Evolutionary conservation across 108 stramenopile species (phyloP), one percentile per base, ranked within the genome.

Genomic region (Cyclotella atomus): DNA sequence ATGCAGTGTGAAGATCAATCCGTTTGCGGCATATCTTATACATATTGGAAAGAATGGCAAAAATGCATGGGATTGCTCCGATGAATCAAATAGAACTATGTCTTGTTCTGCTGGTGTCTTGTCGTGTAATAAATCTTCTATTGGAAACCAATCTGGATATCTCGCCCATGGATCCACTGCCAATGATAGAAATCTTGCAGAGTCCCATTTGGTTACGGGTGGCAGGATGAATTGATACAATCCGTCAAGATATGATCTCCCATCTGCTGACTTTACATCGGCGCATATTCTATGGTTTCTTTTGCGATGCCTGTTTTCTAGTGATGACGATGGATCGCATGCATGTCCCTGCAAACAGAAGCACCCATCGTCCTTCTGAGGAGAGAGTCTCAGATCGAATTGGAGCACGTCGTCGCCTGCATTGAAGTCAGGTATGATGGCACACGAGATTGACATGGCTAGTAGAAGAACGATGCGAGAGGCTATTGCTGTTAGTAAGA

Each of bases 21-120:
- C 33, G 17, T 68, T 52, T 19, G 94, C 82, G 9, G 67, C n/a
- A 9, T 57, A 60, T 56, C 86, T 87, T 55, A 95, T 71, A 20
- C 74, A 41, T 34, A 77, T 54, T 16, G 94, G 94, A 70, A 84
- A 88, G 23, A 92, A 64, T 12, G 94, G 94, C 25, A 95, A 72
- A 65, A 95, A 92, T 29, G 91, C 94, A 69, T 95, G 94, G 0
- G 91, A 84, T 49, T 87, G 78, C 75, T 95, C 94, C 62, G 94
- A 92, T 24, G 73, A 35, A 16, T 57, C 7, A 73, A 85, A 85
- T 50, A 0, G 17, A 24, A 56, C n/a, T 21, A 79, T 33, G 28
- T 49, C 32, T 17, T 76, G 60, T 21, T 34, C 16, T 6, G 24
- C 7, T 49, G 47, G 38, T 12, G 12, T 41, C 38, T 28, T 30